Evolutionary conservation across 768 basidiomycete species (phyloP), one percentile per base, ranked within the genome.

Genomic region (Trametes sanguinea): DNA sequence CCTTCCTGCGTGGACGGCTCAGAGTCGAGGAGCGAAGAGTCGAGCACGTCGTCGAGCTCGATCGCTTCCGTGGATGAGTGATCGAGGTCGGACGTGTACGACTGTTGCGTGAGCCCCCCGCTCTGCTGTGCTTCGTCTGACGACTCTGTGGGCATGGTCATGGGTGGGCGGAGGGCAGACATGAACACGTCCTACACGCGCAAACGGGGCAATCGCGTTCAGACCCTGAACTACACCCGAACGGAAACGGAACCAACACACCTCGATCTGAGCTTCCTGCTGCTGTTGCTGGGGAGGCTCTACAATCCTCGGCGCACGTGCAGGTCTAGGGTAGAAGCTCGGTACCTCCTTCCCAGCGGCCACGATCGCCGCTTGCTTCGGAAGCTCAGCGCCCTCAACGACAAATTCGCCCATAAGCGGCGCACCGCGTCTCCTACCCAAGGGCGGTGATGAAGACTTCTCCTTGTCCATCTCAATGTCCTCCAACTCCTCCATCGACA

Each of bases 1-100:
- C 52, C 51, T 22, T 51, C 64, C 30, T 61, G 59, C 27, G 50
- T 48, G 42, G 48, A 39, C 76, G 80, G 65, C 52, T 87, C 87
- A 0, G 81, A 79, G 66, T 85, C 86, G 17, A 92, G 76, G 73
- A 89, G 84, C 0, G 90, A 86, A 0, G 86, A 80, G 59, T 93
- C 89, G 39, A 93, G 78, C 16, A 93, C 90, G 66, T 93, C 91
- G 67, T 90, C 84, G 22, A 93, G 80, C 62, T 83, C 81, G 46
- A 89, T 83, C 10, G 84, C 77, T 61, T 86, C 82, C 13, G 83
- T 75, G 29, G 81, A 76, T 30, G 72, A 70, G 29, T 75, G 71
- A 14, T 78, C 76, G 3, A 77, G 71, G 13, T 78, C 76, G 3
- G 78, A 73, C 16, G 74, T 73, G 40, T 71, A 71, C 51, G 71